Evolutionary conservation across 371 early-diverging fungal species (phyloP), one percentile per base, ranked within the genome.

Genomic region (Syncephalastrum monosporum): DNA sequence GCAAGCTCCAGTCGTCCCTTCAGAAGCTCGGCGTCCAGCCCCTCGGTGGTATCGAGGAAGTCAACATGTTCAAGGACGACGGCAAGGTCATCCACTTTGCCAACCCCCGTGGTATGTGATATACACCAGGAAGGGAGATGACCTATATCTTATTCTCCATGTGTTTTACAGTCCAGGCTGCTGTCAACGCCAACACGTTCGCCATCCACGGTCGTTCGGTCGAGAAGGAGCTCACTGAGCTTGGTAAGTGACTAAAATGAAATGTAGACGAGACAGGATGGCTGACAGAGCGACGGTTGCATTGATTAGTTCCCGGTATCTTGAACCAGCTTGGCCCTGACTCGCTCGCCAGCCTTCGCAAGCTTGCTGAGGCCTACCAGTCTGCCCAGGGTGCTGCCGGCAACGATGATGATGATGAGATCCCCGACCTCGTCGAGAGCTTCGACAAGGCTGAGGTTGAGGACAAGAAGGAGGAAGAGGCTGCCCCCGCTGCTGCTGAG

Each of bases 51-150:
- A 91, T 98, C 72, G 98, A 97, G 77, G 95, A 97, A 72, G 96
- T 98, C 82, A 98, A 97, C 92, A 95, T 98, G 94, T 98, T 98
- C 88, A 89, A 85, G 81, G 88, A 87, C 57, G 92, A 95, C 68
- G 96, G 96, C 67, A 88, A 90, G 75, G 91, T 98, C 68, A 76
- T 96, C 66, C 92, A 97, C 89, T 96, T 98, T 75, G 75, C 69
- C 68, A 78, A 81, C 56, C 97, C 99, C 63, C 92, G 91, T 75
- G 92, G 93, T 93, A 77, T 66, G 77, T 61, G 42, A 23, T 38
- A 33, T 27, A 33, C 38, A 33, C 38, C 2, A 33, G 12, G 8
- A 33, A 33, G 29, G 0, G 27, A 19, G 16, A 7, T 41, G 27
- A 7, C 27, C 27, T 27, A 27, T 44, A 4, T 23, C 19, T 12